Conservation (phyloP, 768 basidiomycete species). For the Tylopilus felleus region DNA sequence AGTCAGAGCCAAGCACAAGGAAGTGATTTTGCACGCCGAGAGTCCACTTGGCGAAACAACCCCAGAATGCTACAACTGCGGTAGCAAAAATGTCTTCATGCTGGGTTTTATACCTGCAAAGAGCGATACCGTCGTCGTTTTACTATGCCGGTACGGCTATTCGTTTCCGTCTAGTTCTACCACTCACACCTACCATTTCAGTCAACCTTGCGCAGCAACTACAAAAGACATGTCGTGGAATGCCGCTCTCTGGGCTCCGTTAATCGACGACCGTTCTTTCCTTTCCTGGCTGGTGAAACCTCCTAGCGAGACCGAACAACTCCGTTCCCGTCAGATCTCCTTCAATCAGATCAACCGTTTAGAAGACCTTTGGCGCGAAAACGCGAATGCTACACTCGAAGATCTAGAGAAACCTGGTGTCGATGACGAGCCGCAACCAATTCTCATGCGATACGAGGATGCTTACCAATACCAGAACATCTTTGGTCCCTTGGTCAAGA, state of each 20-base stretch:
- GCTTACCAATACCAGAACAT: constrained; percentile 99
- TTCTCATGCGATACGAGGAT: constrained; percentile 90
- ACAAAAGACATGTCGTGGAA: constrained; percentile 99
- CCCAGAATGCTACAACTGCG: constrained; percentile 99
- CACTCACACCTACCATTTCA: constrained; percentile 28
- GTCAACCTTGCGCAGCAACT: constrained; percentile 96
- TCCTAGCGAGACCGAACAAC: constrained; percentile 92
- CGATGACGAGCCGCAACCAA: constrained; percentile 95
- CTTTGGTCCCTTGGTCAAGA: constrained; percentile 98
- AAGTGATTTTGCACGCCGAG: constrained; percentile 94
- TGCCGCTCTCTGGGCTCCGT: constrained; percentile 93
- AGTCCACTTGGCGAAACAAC: constrained; percentile 95
- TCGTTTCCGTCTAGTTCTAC: background rate
- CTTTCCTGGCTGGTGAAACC: constrained; percentile 99
- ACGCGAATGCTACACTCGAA: constrained; percentile 89
- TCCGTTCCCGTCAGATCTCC: constrained; percentile 94
- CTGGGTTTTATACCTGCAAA: constrained; percentile 99
- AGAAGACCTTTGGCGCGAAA: constrained; percentile 97
- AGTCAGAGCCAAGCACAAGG: constrained; percentile 98
- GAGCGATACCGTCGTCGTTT: constrained; percentile 96
- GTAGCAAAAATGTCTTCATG: constrained; percentile 99
- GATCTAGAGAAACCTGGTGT: constrained; percentile 97
- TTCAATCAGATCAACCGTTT: constrained; percentile 96
- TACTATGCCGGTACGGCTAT: constrained; percentile 80
- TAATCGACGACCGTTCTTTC: constrained; percentile 98